Percentiles rank a stretch among this genome's conserved stretches.
phyloP scores from a whole-genome alignment of 441 rosid genomes.

The Populus hybrid region DNA sequence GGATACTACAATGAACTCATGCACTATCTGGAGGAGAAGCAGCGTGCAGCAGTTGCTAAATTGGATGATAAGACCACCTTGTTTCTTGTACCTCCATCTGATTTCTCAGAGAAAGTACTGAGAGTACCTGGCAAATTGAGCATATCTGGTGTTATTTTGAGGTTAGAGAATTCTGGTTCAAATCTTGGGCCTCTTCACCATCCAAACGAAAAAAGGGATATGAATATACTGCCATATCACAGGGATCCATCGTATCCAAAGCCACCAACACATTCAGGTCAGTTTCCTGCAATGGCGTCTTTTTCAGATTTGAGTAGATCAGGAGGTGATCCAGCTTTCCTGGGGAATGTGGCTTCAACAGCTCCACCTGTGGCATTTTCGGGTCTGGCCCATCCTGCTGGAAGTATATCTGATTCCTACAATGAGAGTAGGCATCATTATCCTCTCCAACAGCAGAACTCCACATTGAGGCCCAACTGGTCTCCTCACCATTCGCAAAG shows the following conservation, averaged over 20 bases:
- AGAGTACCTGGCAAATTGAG: slow-evolving; percentile 93
- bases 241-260: slow-evolving; percentile 48
- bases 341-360: slow-evolving; percentile 28
- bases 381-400: slow-evolving; percentile 32
- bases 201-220: slow-evolving; percentile 45
- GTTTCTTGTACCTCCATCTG: slow-evolving; percentile 97
- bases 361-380: slow-evolving; percentile 34
- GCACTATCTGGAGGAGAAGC: slow-evolving; percentile 92
- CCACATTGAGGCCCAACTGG: slow-evolving; percentile 31
- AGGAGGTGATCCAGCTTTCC: slow-evolving; percentile 31
- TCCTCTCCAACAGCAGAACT: slow-evolving; percentile 31
- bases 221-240: slow-evolving; percentile 30
- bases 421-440: slow-evolving; percentile 44
- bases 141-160: slow-evolving; percentile 87
- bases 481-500: slow-evolving; percentile 45
- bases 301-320: slow-evolving; percentile 38
- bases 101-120: slow-evolving; percentile 87
- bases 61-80: slow-evolving; percentile 85
- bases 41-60: slow-evolving; percentile 97
- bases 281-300: slow-evolving; percentile 30
- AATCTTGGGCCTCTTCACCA: slow-evolving; percentile 40
- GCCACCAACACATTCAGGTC: slow-evolving; percentile 32
- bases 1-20: slow-evolving; percentile 84
- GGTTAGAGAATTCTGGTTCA: slow-evolving; percentile 58
- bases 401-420: slow-evolving; percentile 34